A percentile compares a stretch with the other conserved stretches of the same genome.
Conservation (phyloP, 1,284 basidiomycete species). For the Trichosporon asahii region DNA sequence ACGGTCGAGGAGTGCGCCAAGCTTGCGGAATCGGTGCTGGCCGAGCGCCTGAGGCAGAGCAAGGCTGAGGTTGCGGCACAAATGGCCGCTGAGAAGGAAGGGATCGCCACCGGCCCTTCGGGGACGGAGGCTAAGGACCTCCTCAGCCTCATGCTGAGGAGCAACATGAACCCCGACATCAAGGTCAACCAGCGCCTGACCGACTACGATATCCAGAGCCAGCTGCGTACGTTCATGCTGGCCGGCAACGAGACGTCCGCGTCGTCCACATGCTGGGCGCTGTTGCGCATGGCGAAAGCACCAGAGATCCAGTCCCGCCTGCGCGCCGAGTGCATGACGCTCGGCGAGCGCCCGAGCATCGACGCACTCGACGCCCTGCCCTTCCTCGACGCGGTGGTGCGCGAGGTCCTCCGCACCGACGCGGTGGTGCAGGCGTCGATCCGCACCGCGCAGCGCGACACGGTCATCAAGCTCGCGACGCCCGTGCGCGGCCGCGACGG, state of each 20-base stretch:
- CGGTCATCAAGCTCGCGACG: constrained; percentile 59
- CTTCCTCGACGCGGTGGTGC: constrained; percentile 61
- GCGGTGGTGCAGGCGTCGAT: constrained; percentile 63
- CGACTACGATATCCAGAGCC: constrained; percentile 64
- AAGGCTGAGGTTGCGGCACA: not conserved
- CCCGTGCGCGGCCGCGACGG: constrained; percentile 45
- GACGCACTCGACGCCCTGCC: constrained; percentile 26
- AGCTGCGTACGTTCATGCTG: constrained; percentile 66
- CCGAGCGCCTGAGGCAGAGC: not conserved
- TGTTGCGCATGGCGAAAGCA: constrained; percentile 63
- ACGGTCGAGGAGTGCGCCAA: constrained; percentile 50
- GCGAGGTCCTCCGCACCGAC: constrained; percentile 63
- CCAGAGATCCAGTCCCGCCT: constrained; percentile 60
- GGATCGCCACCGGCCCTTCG: constrained; percentile 28
- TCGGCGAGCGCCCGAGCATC: constrained; percentile 35
- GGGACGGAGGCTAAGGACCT: constrained; percentile 51
- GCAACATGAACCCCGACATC: constrained; percentile 60
- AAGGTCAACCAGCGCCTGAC: constrained; percentile 60
- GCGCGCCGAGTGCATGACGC: constrained; percentile 56
- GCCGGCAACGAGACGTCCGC: constrained; percentile 73
- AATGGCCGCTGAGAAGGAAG: not conserved
- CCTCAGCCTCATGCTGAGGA: constrained; percentile 51
- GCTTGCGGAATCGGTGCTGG: constrained; percentile 21
- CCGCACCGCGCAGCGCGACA: constrained; percentile 59
- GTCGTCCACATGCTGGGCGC: constrained; percentile 66